phyloP scores from a whole-genome alignment of 2,329 filamentous ascomycete genomes.

The Trichoderma sp. region DNA sequence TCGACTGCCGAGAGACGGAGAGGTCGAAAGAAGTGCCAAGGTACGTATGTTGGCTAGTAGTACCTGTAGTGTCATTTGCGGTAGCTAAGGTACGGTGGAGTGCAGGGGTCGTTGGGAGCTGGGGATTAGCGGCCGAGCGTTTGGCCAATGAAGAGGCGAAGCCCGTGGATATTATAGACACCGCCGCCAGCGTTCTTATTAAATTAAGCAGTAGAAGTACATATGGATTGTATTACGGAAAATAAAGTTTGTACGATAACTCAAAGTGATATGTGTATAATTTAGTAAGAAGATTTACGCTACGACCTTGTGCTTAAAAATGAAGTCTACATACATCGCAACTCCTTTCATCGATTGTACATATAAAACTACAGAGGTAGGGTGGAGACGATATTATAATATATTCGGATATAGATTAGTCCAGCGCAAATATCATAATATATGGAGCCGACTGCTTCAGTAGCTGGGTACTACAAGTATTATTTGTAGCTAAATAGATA shows the following conservation, averaged over 20 bases:
- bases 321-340: neutral
- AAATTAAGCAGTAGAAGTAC: neutral
- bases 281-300: too few relatives aligned
- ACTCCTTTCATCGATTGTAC: neutral
- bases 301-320: neutral
- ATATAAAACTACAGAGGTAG: too few relatives aligned
- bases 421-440: neutral
- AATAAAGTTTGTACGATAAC: neutral
- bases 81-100: neutral
- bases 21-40: neutral
- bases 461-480: neutral
- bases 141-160: neutral
- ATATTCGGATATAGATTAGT: neutral
- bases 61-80: conserved; percentile 16
- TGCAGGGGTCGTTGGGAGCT: conserved; percentile 2
- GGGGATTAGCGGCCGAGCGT: neutral
- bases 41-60: too few relatives aligned
- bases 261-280: neutral
- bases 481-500: neutral
- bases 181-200: neutral
- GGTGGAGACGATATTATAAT: neutral
- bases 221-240: neutral
- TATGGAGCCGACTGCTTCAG: neutral
- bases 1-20: neutral
- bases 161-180: neutral